Base-by-base conservation (phyloP, 108 stramenopile genomes). In the Schizochytrium sp. region DNA sequence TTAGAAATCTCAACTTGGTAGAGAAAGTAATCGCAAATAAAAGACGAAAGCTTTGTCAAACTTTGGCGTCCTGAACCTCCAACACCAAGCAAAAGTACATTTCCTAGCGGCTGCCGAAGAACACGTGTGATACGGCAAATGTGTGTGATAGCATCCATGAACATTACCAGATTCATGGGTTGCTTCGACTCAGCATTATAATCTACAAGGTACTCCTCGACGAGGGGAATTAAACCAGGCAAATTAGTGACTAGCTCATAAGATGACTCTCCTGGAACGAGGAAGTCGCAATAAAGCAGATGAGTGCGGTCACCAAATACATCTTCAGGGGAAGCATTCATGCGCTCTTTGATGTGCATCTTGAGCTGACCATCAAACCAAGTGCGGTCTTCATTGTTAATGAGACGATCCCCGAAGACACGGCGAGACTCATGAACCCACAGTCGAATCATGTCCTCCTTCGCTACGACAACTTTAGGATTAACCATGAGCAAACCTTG, bases 121-220 rank as follows among this genome's bases (percentile, higher is more conserved):
- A 95, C 92, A 15, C 95, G 91, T 19, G 94, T 90, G 56, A 94
- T 91, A 56, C 94, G 91, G 15, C 91, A 72, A 3, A 95, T 94
- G 87, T 94, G 94, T 89, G 94, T 93, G 58, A 95, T 92, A 12
- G 95, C 94, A 61, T 94, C 95, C 58, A 92, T 61, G 88, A 95
- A 95, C 93, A 95, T 93, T 55, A 95, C 89, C 83, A 92, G 61
- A 17, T 92, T 92, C 95, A 95, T 95, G 5, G 94, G 94, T 46
- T 55, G 50, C 91, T 94, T 94, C 38, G 92, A 93, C 64, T 95
- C 95, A 41, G 88, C 91, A 92, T 95, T 95, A 94, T 95, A 91
- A 72, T 95, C 93, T 19, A 12, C 69, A 47, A 95, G 90, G 72
- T 92, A 94, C 92, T 92, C 93, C 72, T 93, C 91, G 13, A 93